Percentiles rank a stretch among this genome's conserved stretches.
Evolutionary conservation across 495 filamentous ascomycete genomes (phyloP).

Genomic region (Aspergillus wentii): DNA sequence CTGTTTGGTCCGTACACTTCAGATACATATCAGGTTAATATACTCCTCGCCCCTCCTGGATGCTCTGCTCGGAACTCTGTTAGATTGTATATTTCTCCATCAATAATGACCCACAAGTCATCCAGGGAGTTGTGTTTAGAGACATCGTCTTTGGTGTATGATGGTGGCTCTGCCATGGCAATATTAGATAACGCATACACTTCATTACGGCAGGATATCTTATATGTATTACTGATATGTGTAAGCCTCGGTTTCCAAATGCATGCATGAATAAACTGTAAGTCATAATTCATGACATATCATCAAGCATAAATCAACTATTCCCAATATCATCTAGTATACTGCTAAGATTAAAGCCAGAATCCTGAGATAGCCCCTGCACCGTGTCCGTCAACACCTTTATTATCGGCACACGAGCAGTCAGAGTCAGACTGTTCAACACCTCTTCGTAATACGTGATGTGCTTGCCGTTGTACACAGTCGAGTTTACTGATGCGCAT

Average conservation of each 20-base stretch:
- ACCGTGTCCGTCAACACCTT: constrained; percentile 27
- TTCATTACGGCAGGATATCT: constrained; percentile 2
- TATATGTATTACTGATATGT: too few relatives aligned
- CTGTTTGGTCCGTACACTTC: constrained; percentile 15
- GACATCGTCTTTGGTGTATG: constrained; percentile 66
- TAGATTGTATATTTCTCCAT: constrained; percentile 81
- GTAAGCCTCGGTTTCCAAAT: too few relatives aligned
- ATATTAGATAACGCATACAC: too few relatives aligned
- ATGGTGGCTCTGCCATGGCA: background rate
- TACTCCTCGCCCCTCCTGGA: constrained; percentile 80
- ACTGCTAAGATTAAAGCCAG: too few relatives aligned
- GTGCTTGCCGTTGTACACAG: constrained; percentile 35
- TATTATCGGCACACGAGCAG: constrained; percentile 28
- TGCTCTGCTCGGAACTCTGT: constrained; percentile 80
- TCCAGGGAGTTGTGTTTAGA: constrained; percentile 71
- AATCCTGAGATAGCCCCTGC: constrained; percentile 10
- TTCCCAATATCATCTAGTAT: too few relatives aligned
- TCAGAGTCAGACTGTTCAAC: constrained; percentile 36
- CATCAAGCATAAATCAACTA: too few relatives aligned
- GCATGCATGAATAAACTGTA: too few relatives aligned
- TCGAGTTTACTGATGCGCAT: constrained; percentile 35
- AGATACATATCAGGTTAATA: constrained; percentile 3
- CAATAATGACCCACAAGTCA: constrained; percentile 73
- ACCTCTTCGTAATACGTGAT: constrained; percentile 39
- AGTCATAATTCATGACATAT: too few relatives aligned